Evolutionary conservation across 805 yeast species (phyloP), one percentile per base, ranked within the genome.

Genomic region (Komagataella mondaviorum): DNA sequence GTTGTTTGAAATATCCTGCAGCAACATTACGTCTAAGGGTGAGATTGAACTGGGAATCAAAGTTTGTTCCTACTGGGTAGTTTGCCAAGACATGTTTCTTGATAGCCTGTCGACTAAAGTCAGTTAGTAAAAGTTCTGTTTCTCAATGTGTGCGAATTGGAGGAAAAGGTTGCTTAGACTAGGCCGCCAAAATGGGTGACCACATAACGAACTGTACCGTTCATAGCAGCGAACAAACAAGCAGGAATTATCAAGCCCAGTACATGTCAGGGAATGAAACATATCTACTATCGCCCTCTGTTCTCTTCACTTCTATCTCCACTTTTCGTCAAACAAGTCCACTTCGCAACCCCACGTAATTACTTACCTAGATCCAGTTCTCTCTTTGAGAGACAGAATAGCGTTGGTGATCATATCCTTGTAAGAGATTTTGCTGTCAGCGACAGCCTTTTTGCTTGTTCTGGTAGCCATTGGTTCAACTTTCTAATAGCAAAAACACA

Each of bases 1-100:
- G 95, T 70, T 86, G 95, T 48, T 75, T 64, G 57, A 88, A 85
- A 50, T 78, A 84, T 48, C 85, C 91, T n/a, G 79, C 64, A 55
- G 76, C 80, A 54, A 88, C 91, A 57, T 95, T 95, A 65, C 80
- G 83, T 71, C 83, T 82, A 61, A 88, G 72, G 23, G 96, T 93
- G 49, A 75, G 58, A 63, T 88, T 88, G 74, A 88, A 85, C 61
- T 80, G 77, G 49, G 81, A 68, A 64, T 87, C 95, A 62, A 88
- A 88, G 65, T 74, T 82, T 50, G 75, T 52, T n/a, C 85, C 72
- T 58, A 78, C 69, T 57, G 81, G 72, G 70, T 70, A 75, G 70
- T 79, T 76, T 63, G 81, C 69, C 68, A 76, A 80, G 57, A 88
- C 81, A 68, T 80, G 86, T 68, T 88, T 88, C 76, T 88, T 89